Conservation (phyloP, 2,329 filamentous ascomycete species). For the Monilinia polystroma region DNA sequence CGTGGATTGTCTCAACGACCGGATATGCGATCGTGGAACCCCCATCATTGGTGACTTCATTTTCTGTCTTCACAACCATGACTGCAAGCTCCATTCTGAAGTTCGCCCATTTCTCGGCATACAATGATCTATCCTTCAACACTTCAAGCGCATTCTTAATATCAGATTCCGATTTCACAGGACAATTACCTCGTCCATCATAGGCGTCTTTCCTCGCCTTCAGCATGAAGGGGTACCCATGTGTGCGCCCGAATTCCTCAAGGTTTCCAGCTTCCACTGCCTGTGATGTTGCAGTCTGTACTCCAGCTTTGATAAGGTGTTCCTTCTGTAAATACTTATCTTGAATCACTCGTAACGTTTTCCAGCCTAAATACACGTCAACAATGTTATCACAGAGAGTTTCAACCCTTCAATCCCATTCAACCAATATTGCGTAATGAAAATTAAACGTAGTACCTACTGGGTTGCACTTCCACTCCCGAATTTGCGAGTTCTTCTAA, state of each 20-base stretch:
- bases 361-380: slow-evolving; percentile 77
- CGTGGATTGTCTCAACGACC: slow-evolving; percentile 89
- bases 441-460: slow-evolving; percentile 5
- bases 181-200: slow-evolving; percentile 78
- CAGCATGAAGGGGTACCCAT: slow-evolving; percentile 87
- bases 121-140: slow-evolving; percentile 65
- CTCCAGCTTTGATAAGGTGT: slow-evolving; percentile 64
- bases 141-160: slow-evolving; percentile 66
- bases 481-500: slow-evolving; percentile 75
- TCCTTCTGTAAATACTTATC: slow-evolving; percentile 92
- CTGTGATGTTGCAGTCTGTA: slow-evolving; percentile 72
- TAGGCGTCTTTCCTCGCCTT: slow-evolving; percentile 90
- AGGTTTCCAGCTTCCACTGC: slow-evolving; percentile 56
- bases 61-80: slow-evolving; percentile 89
- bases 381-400: slow-evolving; percentile 47
- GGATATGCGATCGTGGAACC: slow-evolving; percentile 70
- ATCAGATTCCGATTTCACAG: slow-evolving; percentile 57
- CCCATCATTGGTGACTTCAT: slow-evolving; percentile 49
- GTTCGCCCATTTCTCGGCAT: slow-evolving; percentile 73
- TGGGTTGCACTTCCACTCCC: slow-evolving; percentile 55
- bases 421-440: neutral
- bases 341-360: slow-evolving; percentile 83
- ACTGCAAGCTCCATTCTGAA: slow-evolving; percentile 88
- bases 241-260: slow-evolving; percentile 58
- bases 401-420: neutral